phyloP scores from a whole-genome alignment of 2,329 filamentous ascomycete genomes.

The Clonostachys solani region DNA sequence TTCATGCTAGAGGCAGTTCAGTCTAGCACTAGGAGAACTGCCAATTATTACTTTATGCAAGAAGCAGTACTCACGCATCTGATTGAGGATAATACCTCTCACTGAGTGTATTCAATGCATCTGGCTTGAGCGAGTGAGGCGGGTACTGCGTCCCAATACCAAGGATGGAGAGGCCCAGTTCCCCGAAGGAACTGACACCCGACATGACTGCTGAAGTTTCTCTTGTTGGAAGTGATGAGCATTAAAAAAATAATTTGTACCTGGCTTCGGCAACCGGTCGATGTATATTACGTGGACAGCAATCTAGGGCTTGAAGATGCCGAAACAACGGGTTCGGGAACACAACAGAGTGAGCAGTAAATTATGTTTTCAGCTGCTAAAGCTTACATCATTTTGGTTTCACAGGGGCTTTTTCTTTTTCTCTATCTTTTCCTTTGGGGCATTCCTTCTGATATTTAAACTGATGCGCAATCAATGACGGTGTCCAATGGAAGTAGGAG shows the following conservation, averaged over 20 bases:
- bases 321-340: no score
- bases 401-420: no score
- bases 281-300: no score
- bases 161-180: slow-evolving; percentile 56
- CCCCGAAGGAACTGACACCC: slow-evolving; percentile 33
- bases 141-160: slow-evolving; percentile 59
- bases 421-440: no score
- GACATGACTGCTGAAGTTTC: slow-evolving; percentile 25
- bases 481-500: no score
- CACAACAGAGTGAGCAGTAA: no score
- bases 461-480: no score
- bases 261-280: not conserved
- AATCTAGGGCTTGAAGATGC: no score
- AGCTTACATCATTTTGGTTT: no score
- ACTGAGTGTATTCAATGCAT: slow-evolving; percentile 46
- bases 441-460: no score
- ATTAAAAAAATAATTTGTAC: not conserved
- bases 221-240: not conserved
- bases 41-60: not conserved
- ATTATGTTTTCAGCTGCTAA: no score
- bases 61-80: slow-evolving; percentile 41
- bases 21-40: slow-evolving; percentile 1
- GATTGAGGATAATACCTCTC: slow-evolving; percentile 56
- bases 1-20: slow-evolving; percentile 40
- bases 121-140: slow-evolving; percentile 44